phyloP scores from a whole-genome alignment of 2,329 filamentous ascomycete species.

The Xylaria hypoxylon region DNA sequence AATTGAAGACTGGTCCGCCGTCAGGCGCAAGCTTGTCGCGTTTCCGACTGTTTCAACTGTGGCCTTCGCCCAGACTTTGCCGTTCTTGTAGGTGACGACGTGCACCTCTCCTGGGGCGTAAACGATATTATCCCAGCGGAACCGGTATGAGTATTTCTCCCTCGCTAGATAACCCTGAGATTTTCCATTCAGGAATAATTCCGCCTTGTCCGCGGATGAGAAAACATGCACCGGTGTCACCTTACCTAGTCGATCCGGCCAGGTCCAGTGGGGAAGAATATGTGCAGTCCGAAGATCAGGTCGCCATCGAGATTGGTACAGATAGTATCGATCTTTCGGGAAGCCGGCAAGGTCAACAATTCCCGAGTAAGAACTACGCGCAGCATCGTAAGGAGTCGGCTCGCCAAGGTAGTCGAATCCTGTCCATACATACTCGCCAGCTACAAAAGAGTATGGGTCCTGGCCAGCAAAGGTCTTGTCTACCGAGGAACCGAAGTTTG shows the following conservation, averaged over 20 bases:
- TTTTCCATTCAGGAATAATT: slow-evolving; percentile 64
- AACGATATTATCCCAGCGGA: slow-evolving; percentile 63
- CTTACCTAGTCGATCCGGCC: slow-evolving; percentile 60
- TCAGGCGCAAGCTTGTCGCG: slow-evolving; percentile 53
- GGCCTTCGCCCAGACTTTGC: slow-evolving; percentile 59
- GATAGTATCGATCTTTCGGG: slow-evolving; percentile 65
- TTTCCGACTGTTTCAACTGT: slow-evolving; percentile 56
- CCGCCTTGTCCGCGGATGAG: slow-evolving; percentile 63
- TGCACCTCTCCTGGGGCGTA: slow-evolving; percentile 61
- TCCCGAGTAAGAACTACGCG: slow-evolving; percentile 65
- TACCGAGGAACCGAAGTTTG: slow-evolving; percentile 59
- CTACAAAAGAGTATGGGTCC: slow-evolving; percentile 62
- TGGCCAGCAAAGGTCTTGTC: slow-evolving; percentile 65
- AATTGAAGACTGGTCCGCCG: slow-evolving; percentile 55
- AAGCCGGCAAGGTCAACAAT: slow-evolving; percentile 69
- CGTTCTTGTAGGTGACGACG: slow-evolving; percentile 62
- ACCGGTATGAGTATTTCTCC: slow-evolving; percentile 56
- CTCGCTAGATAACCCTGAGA: slow-evolving; percentile 57
- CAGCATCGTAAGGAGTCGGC: slow-evolving; percentile 60
- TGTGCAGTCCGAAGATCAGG: slow-evolving; percentile 61
- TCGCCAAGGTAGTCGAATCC: slow-evolving; percentile 64
- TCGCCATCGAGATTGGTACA: slow-evolving; percentile 66
- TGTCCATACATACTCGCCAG: slow-evolving; percentile 65
- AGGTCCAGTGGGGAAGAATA: slow-evolving; percentile 68
- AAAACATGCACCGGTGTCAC: slow-evolving; percentile 67